A percentile compares a stretch with the other conserved stretches of the same genome.
phyloP scores from a whole-genome alignment of 352 stramenopile species.

The Phytophthora sojae region DNA sequence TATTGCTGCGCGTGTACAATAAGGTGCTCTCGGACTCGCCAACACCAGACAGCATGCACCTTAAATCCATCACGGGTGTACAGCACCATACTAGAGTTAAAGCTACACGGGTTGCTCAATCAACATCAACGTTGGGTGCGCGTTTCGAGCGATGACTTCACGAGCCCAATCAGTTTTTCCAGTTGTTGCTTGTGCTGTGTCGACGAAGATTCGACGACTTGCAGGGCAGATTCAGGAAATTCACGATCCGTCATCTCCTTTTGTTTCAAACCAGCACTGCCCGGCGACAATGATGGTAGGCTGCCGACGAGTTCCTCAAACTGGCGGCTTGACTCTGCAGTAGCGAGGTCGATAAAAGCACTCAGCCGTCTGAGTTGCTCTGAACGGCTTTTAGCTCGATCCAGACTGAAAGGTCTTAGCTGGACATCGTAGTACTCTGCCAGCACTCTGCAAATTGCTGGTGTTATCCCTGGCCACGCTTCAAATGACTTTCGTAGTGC shows the following conservation, averaged over 20 bases:
- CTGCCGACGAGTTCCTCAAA: slow-evolving; percentile 10
- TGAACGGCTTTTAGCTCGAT: neutral
- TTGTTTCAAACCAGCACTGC: slow-evolving; percentile 3
- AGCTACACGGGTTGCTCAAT: no score
- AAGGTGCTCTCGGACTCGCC: no score
- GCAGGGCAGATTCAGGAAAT: neutral
- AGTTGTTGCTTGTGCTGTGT: slow-evolving; percentile 55
- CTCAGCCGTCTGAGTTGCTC: slow-evolving; percentile 9
- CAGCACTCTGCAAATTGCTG: slow-evolving; percentile 15
- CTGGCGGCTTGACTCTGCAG: neutral
- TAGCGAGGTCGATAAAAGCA: slow-evolving; percentile 28
- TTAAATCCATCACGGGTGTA: no score
- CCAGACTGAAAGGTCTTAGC: slow-evolving; percentile 2
- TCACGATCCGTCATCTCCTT: neutral
- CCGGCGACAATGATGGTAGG: neutral
- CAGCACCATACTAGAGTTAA: no score
- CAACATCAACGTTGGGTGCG: no score
- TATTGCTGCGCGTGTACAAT: no score
- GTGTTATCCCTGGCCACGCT: slow-evolving; percentile 11
- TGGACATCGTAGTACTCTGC: slow-evolving; percentile 26
- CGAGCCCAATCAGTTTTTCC: slow-evolving; percentile 62
- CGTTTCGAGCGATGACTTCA: slow-evolving; percentile 41
- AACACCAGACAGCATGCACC: no score
- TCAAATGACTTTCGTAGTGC: slow-evolving; percentile 15
- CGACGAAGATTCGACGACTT: slow-evolving; percentile 7